Evolutionary conservation across 257 asterid species (phyloP).

Genomic region (Nicotiana paniculata): DNA sequence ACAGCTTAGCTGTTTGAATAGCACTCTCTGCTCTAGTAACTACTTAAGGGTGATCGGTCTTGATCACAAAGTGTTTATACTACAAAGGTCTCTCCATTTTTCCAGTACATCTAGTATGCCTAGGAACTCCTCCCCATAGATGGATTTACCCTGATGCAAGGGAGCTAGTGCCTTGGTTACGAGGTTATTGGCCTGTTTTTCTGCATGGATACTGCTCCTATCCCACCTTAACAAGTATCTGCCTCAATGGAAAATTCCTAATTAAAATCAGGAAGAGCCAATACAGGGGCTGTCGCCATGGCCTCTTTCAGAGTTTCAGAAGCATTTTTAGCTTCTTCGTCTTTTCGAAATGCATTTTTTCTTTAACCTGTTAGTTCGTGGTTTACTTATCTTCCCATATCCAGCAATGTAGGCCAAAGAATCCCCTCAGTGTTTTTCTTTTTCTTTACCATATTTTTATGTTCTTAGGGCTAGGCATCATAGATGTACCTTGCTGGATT

Average conservation of each 20-base stretch:
- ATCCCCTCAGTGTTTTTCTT: background rate
- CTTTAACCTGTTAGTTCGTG: background rate
- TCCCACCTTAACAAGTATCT: background rate
- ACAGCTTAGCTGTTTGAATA: background rate
- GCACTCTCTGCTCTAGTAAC: background rate
- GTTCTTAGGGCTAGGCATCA: background rate
- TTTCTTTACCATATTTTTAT: background rate
- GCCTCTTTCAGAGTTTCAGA: background rate
- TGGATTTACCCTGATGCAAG: background rate
- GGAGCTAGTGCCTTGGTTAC: background rate
- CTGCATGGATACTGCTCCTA: background rate
- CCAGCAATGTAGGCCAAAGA: background rate
- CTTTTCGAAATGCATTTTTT: background rate
- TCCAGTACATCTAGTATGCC: background rate
- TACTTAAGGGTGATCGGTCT: background rate
- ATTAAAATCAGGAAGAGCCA: background rate
- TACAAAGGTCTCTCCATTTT: no score
- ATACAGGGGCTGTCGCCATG: background rate
- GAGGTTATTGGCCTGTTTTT: background rate
- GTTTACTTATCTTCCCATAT: background rate
- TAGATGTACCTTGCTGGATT: background rate
- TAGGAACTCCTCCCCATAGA: background rate
- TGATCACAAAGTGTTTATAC: no score
- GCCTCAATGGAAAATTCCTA: background rate
- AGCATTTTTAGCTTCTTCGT: background rate